phyloP scores from a whole-genome alignment of 2,329 filamentous ascomycete species.

The Fusarium papillatum region DNA sequence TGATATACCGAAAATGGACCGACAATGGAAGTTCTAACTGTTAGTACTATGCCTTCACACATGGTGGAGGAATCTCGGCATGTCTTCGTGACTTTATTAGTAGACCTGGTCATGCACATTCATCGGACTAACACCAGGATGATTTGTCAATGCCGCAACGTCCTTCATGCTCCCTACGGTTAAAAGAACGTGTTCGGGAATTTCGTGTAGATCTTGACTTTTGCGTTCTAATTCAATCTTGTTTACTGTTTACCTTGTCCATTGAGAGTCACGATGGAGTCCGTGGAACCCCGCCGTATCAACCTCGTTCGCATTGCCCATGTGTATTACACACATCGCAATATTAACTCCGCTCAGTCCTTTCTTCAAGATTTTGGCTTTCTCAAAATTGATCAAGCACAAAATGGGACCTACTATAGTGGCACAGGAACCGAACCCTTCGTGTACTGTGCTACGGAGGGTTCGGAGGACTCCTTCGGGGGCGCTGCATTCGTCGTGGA shows the following conservation, averaged over 20 bases:
- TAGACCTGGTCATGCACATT: too few species aligned
- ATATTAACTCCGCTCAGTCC: conserved; percentile 55
- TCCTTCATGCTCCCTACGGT: too few species aligned
- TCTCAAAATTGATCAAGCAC: conserved; percentile 51
- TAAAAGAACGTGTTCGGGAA: too few species aligned
- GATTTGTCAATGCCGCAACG: too few species aligned
- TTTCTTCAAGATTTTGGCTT: conserved; percentile 66
- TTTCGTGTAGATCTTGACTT: too few species aligned
- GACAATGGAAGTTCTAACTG: not conserved
- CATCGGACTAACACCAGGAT: too few species aligned
- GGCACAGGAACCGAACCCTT: conserved; percentile 74
- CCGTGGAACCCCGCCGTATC: not conserved
- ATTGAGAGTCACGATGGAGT: not conserved
- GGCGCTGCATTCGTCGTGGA: conserved; percentile 72
- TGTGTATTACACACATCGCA: conserved; percentile 62
- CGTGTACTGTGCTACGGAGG: conserved; percentile 66
- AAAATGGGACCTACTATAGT: conserved; percentile 54
- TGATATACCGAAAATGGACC: not conserved
- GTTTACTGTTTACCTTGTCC: not conserved
- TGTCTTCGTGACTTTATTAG: too few species aligned
- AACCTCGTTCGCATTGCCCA: conserved; percentile 49
- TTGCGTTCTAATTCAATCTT: too few species aligned
- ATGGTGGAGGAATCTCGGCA: too few species aligned
- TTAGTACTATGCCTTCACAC: too few species aligned
- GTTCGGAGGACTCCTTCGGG: conserved; percentile 64